Evolutionary conservation across 1,139 yeast genomes (phyloP), one percentile per base, ranked within the genome.

Genomic region (Suhomyces maxii): DNA sequence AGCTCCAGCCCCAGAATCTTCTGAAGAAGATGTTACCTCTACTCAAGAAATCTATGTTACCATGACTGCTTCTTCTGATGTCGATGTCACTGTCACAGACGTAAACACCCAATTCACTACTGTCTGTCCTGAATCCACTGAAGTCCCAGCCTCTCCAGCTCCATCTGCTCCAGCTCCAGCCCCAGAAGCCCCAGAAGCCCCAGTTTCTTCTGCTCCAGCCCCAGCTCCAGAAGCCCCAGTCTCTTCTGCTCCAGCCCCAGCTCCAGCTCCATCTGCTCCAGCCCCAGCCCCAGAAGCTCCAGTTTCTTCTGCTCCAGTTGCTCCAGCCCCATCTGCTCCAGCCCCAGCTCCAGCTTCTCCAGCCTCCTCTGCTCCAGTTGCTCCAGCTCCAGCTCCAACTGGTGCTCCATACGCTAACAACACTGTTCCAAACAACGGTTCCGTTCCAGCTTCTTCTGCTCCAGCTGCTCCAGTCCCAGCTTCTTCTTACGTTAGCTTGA

Each of bases 181-280:
- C 3, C 32, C 49, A n/a, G 28, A 40, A n/a, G 10, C 48, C 26
- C 33, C 49, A 33, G 45, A 45, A 14, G 51, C 47, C 18, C 45
- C 44, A 23, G 51, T 46, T 25, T 28, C 31, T 28, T 25, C 34
- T 26, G 31, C 30, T 41, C 38, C 62, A 36, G 52, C 61, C 44
- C 49, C 59, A 28, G 46, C 52, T 35, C 18, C 18, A 18, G 18
- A 18, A 18, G 54, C 55, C 40, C 50, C 61, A 40, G 53, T 56
- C 31, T 32, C 55, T 33, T 36, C 50, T 38, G 50, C 52, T 37
- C 46, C 51, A 14, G 41, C 47, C 9, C 39, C 49, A 35, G 45
- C 36, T 26, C 40, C 41, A 38, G 40, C 47, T n/a, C 40, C 33
- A n/a, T 40, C 39, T 31, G 41, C 42, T 26, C 41, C 45, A 18